Evolutionary conservation across 768 basidiomycete genomes (phyloP).

Genomic region (Coprinopsis strossmayeri): DNA sequence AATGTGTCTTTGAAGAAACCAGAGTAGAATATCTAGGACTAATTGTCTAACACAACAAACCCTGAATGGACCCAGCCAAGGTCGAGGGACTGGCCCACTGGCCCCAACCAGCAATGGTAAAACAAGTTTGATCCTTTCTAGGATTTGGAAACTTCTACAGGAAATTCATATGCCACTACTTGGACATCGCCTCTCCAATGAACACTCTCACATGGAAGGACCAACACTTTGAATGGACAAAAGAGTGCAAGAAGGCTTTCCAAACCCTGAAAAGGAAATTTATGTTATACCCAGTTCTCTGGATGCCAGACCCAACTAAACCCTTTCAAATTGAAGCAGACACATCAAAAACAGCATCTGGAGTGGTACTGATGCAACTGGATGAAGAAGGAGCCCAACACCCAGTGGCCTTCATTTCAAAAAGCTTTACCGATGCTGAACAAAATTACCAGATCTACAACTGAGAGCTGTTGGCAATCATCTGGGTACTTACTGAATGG

Average conservation of each 20-base stretch:
- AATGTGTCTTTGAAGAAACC: conserved; percentile 3
- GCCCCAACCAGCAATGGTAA: not conserved
- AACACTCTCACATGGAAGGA: not conserved
- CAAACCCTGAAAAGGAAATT: conserved; percentile 3
- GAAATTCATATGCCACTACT: conserved; percentile 1
- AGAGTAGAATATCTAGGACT: conserved; percentile 7
- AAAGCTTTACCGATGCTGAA: conserved; percentile 14
- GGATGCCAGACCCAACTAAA: not conserved
- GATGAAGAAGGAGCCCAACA: not conserved
- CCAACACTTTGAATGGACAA: not conserved
- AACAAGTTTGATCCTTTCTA: not conserved
- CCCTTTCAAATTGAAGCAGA: not conserved
- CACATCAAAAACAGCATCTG: conserved; percentile 3
- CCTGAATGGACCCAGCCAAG: conserved; percentile 7
- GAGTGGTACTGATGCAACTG: conserved; percentile 3
- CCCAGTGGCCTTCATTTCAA: not conserved
- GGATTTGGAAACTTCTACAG: conserved; percentile 12
- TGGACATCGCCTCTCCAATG: not conserved
- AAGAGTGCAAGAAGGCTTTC: not conserved
- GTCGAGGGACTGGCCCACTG: conserved; percentile 4
- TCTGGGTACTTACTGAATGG: conserved; percentile 18
- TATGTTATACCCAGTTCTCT: not conserved
- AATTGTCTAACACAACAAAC: not conserved
- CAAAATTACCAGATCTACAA: conserved; percentile 41
- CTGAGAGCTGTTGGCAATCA: conserved; percentile 42